phyloP scores from a whole-genome alignment of 495 filamentous ascomycete species.

The Neohortaea acidophila region DNA sequence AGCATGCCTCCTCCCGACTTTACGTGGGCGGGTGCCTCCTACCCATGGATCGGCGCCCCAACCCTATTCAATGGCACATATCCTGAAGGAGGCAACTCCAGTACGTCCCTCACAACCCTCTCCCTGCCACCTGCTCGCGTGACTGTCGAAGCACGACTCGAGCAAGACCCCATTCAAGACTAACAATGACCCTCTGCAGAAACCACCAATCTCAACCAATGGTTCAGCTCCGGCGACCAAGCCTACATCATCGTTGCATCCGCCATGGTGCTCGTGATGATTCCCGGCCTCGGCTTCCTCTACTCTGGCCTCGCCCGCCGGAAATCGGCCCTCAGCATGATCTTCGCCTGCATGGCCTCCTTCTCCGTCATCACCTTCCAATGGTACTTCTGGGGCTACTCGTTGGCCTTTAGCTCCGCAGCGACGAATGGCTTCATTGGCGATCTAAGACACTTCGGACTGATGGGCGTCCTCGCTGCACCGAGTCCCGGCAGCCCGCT shows the following conservation, averaged over 20 bases:
- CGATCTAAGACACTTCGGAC: constrained; percentile 47
- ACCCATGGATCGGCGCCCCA: constrained; percentile 71
- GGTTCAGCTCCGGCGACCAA: constrained; percentile 56
- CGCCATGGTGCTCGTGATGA: constrained; percentile 92
- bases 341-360: constrained; percentile 54
- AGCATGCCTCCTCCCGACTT: no score
- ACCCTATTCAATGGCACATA: constrained; percentile 62
- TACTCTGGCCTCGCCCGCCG: constrained; percentile 50
- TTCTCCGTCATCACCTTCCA: constrained; percentile 53
- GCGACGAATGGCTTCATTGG: constrained; percentile 54
- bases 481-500: constrained; percentile 49
- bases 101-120: constrained; percentile 32
- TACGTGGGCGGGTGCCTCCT: no score
- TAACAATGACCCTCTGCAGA: constrained; percentile 29
- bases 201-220: constrained; percentile 74
- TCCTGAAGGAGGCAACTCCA: constrained; percentile 60
- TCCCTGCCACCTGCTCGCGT: no score
- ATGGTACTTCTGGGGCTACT: constrained; percentile 66
- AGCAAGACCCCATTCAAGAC: no score
- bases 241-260: constrained; percentile 85
- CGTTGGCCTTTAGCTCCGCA: constrained; percentile 49
- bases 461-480: constrained; percentile 47
- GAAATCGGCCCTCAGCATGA: constrained; percentile 54
- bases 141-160: no score
- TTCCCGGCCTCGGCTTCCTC: constrained; percentile 56